phyloP scores from a whole-genome alignment of 1,284 basidiomycete genomes.

The Volvariella surrecta region DNA sequence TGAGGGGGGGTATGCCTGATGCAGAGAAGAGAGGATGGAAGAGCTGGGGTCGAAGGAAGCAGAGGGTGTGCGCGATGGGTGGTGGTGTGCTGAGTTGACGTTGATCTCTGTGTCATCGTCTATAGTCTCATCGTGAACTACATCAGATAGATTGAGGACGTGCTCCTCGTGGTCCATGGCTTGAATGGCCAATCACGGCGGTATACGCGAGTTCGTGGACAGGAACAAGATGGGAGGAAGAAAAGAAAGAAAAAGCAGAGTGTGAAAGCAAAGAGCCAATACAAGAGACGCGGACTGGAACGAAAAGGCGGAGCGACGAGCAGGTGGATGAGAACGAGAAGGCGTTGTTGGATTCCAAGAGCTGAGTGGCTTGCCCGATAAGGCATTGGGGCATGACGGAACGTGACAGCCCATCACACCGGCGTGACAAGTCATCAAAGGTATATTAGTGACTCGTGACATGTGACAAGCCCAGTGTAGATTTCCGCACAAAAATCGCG shows the following conservation, averaged over 20 bases:
- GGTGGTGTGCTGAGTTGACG: slow-evolving; percentile 16
- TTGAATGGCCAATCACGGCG: neutral
- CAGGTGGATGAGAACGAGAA: slow-evolving; percentile 1
- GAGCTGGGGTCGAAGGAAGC: slow-evolving; percentile 22
- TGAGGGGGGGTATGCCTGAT: slow-evolving; percentile 23
- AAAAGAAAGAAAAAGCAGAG: no score
- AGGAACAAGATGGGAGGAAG: neutral
- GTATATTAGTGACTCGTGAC: no score
- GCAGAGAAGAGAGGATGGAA: slow-evolving; percentile 25
- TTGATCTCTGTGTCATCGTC: slow-evolving; percentile 30
- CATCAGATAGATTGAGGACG: slow-evolving; percentile 66
- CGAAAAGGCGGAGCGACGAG: slow-evolving; percentile 5
- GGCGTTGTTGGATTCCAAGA: neutral
- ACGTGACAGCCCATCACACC: neutral
- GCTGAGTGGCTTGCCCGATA: no score
- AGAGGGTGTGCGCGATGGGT: slow-evolving; percentile 24
- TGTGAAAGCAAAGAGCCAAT: neutral
- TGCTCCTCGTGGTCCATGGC: slow-evolving; percentile 53
- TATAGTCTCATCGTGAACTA: slow-evolving; percentile 67
- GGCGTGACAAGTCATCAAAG: no score
- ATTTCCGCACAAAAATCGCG: no score
- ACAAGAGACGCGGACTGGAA: slow-evolving; percentile 5
- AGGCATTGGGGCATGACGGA: neutral
- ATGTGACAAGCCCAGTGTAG: no score
- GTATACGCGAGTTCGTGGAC: no score